These are phyloP conservation scores for Populus alba DNA, from an alignment of 345 rosid genomes.

Conservation along the genomic window DNA sequence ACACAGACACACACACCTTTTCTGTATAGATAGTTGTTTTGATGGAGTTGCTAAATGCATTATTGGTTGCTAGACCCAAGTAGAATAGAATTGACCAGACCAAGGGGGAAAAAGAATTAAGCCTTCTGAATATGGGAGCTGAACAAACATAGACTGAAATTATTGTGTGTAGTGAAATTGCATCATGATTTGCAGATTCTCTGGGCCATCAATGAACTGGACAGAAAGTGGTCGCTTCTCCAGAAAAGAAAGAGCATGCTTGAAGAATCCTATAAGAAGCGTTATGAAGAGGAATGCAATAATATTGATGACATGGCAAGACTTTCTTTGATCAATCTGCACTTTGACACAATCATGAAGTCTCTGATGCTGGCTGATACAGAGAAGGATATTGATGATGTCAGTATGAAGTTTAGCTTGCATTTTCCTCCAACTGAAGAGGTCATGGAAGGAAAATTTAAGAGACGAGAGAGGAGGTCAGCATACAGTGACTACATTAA, in stretches of 20 bases:
- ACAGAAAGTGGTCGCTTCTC: constrained; percentile 12
- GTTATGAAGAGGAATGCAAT: constrained; percentile 1
- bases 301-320: not conserved
- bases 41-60: not conserved
- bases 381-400: constrained; percentile 13
- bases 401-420: constrained; percentile 2
- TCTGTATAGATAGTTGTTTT: not conserved
- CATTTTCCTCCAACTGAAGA: constrained; percentile 6
- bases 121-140: not conserved
- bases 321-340: not conserved
- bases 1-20: too few species aligned
- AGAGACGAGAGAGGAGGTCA: not conserved
- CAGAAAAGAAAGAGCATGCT: constrained; percentile 10
- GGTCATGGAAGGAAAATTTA: not conserved
- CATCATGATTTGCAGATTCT: constrained; percentile 4
- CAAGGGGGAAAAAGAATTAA: not conserved
- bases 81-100: not conserved
- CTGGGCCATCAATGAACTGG: constrained; percentile 7
- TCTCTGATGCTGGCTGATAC: constrained; percentile 5
- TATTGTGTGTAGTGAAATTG: not conserved
- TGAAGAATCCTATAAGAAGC: not conserved
- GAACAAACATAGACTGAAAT: not conserved
- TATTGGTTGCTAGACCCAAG: not conserved
- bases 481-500: constrained; percentile 2
- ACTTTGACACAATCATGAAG: constrained; percentile 1